Percentiles rank a stretch among this genome's conserved stretches.
Conservation (phyloP, 1,284 basidiomycete species). For the Clitocybe nebularis region DNA sequence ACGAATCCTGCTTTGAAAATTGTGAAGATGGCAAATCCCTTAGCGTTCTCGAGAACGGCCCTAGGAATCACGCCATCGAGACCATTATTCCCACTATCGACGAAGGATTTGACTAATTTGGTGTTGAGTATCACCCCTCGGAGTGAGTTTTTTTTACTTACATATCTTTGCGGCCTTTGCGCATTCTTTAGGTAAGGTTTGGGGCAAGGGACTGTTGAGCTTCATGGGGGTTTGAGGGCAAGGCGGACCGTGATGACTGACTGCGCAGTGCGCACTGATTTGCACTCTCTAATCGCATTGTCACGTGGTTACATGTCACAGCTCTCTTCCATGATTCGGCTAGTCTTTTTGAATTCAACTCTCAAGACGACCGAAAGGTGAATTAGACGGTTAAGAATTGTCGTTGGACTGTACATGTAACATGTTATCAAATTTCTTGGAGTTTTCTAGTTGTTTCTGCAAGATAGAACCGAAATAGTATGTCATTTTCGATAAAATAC, state of each 20-base stretch:
- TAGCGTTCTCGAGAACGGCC: slow-evolving; percentile 67
- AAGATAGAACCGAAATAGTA: too few relatives aligned
- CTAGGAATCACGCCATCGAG: slow-evolving; percentile 75
- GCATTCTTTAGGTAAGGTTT: slow-evolving; percentile 71
- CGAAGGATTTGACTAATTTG: slow-evolving; percentile 64
- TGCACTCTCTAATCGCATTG: too few relatives aligned
- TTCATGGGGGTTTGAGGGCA: slow-evolving; percentile 42
- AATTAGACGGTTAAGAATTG: too few relatives aligned
- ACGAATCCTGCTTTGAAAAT: slow-evolving; percentile 78
- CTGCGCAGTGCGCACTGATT: too few relatives aligned
- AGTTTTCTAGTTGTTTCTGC: too few relatives aligned
- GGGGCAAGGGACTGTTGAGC: slow-evolving; percentile 64
- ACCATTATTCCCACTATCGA: slow-evolving; percentile 67
- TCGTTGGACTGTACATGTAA: too few relatives aligned
- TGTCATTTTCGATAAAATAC: too few relatives aligned
- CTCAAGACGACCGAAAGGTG: too few relatives aligned
- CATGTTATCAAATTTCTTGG: too few relatives aligned
- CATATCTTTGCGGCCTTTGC: slow-evolving; percentile 73
- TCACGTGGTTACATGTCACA: too few relatives aligned
- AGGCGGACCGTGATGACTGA: not conserved
- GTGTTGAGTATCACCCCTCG: slow-evolving; percentile 10
- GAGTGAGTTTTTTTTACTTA: slow-evolving; percentile 28
- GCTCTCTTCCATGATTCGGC: too few relatives aligned
- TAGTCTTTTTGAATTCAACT: too few relatives aligned
- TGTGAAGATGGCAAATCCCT: slow-evolving; percentile 83